phyloP scores from a whole-genome alignment of 2,329 filamentous ascomycete genomes.

The Pseudohalonectria lignicola region DNA sequence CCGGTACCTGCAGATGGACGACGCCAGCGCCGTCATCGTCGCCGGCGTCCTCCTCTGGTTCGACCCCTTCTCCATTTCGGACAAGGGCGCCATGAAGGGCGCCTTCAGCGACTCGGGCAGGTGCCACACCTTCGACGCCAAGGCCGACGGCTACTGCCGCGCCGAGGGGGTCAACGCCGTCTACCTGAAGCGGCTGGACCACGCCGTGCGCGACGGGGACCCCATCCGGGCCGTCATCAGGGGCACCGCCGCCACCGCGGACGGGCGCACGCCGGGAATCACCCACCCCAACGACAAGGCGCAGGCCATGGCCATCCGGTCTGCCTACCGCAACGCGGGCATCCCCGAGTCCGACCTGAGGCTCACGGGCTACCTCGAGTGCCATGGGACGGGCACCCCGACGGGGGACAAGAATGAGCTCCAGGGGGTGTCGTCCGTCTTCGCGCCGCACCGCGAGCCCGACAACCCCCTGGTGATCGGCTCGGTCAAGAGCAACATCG shows the following conservation, averaged over 20 bases:
- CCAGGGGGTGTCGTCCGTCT: not conserved
- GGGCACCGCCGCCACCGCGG: conserved; percentile 10
- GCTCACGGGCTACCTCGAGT: conserved; percentile 22
- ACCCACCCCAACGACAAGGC: conserved; percentile 14
- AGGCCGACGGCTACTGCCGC: conserved; percentile 35
- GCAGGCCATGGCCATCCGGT: conserved; percentile 9
- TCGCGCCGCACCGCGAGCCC: conserved; percentile 4
- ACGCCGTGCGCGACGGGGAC: conserved; percentile 25
- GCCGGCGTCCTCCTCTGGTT: too few species aligned
- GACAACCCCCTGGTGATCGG: conserved; percentile 12
- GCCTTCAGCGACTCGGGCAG: conserved; percentile 3
- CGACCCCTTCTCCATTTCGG: too few species aligned
- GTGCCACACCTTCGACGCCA: conserved; percentile 23
- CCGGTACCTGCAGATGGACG: not conserved
- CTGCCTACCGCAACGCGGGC: conserved; percentile 7
- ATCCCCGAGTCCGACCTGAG: conserved; percentile 3
- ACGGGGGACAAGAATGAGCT: conserved; percentile 12
- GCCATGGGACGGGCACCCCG: conserved; percentile 25
- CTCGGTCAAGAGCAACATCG: conserved; percentile 27
- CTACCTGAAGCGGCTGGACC: conserved; percentile 28
- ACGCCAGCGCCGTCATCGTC: too few species aligned
- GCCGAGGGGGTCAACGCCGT: conserved; percentile 34
- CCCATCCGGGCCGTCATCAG: conserved; percentile 18
- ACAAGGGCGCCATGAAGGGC: not conserved
- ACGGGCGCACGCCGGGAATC: conserved; percentile 10